Percentiles rank a stretch among this genome's conserved stretches.
Conservation (phyloP, 1,284 basidiomycete species). For the Heliocybe sulcata region DNA sequence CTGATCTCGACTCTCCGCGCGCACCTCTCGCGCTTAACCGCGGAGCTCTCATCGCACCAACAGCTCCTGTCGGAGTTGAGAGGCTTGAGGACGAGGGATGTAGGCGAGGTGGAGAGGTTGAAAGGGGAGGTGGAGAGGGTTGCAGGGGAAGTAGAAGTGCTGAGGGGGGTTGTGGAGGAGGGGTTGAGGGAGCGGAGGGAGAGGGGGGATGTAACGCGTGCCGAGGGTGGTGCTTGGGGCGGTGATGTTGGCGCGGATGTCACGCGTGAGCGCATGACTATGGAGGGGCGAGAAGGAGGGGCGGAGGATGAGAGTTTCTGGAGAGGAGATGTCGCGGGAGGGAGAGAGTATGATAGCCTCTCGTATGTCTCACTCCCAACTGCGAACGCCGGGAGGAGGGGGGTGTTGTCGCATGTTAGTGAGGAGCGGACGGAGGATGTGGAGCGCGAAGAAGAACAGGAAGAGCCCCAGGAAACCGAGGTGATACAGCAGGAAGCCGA, state of each 20-base stretch:
- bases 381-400: not conserved
- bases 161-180: slow-evolving; percentile 79
- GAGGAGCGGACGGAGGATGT: slow-evolving; percentile 13
- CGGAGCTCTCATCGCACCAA: slow-evolving; percentile 71
- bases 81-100: slow-evolving; percentile 54
- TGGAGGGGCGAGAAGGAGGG: too few relatives aligned
- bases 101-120: slow-evolving; percentile 53
- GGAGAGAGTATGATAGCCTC: too few relatives aligned
- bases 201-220: not conserved
- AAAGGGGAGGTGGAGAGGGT: slow-evolving; percentile 69
- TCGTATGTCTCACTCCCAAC: too few relatives aligned
- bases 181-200: slow-evolving; percentile 60
- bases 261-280: too few relatives aligned
- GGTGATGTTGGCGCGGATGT: too few relatives aligned
- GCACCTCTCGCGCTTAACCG: slow-evolving; percentile 70
- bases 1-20: slow-evolving; percentile 64
- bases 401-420: not conserved
- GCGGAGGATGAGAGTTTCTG: not conserved
- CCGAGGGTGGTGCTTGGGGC: not conserved
- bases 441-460: slow-evolving; percentile 23
- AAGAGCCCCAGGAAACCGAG: slow-evolving; percentile 11
- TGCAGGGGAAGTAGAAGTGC: slow-evolving; percentile 71
- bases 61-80: slow-evolving; percentile 60
- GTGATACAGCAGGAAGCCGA: not conserved
- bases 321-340: not conserved